Conservation (phyloP, 805 yeast species). For the Hanseniaspora vineae region DNA sequence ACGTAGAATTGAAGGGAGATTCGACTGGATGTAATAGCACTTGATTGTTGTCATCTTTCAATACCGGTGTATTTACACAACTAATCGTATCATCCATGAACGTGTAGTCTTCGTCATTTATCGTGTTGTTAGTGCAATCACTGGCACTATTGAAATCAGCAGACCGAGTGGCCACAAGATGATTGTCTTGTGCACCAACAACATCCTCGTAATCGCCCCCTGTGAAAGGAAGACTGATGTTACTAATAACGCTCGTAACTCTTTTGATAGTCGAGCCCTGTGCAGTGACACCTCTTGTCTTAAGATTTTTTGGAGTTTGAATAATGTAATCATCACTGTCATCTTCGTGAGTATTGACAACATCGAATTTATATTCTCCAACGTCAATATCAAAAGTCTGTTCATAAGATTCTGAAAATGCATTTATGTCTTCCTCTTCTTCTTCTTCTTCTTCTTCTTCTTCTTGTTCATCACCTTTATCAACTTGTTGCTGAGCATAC, state of each 20-base stretch:
- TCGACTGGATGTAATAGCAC: too few species aligned
- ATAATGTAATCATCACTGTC: not conserved
- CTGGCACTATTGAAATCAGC: not conserved
- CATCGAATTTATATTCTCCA: too few species aligned
- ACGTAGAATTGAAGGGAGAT: too few species aligned
- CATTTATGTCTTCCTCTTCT: too few species aligned
- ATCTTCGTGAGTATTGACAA: not conserved
- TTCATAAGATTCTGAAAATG: too few species aligned
- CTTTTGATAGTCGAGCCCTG: not conserved
- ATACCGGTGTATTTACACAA: not conserved
- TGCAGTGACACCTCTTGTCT: not conserved
- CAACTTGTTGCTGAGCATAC: too few species aligned
- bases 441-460: too few species aligned
- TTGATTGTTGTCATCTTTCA: not conserved
- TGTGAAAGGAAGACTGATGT: not conserved
- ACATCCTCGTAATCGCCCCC: not conserved
- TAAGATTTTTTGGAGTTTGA: not conserved
- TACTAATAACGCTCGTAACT: not conserved
- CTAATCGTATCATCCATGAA: too few species aligned
- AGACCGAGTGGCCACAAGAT: not conserved
- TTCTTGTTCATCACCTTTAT: too few species aligned
- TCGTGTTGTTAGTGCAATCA: not conserved
- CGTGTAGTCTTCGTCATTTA: too few species aligned
- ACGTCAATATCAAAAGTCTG: too few species aligned
- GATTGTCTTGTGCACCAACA: not conserved